A percentile compares a stretch with the other conserved stretches of the same genome.
Evolutionary conservation across 1,139 yeast genomes (phyloP).

Genomic region (Protomyces gravidus): DNA sequence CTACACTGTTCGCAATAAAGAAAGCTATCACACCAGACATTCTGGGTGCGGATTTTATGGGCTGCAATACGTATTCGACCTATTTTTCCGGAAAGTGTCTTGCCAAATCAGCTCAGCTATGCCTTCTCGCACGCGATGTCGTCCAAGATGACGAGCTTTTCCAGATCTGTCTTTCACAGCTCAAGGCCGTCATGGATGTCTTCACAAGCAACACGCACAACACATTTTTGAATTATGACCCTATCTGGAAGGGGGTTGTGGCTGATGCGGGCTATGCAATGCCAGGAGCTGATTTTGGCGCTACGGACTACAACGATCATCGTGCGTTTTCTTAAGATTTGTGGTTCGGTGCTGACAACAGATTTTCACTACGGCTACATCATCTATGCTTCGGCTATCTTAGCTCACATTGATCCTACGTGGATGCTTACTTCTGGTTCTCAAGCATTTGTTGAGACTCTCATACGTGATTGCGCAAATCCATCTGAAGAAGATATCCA

Average conservation of each 20-base stretch:
- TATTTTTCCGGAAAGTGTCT: conserved; percentile 65
- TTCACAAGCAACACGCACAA: conserved; percentile 52
- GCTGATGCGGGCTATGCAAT: conserved; percentile 50
- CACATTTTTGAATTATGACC: conserved; percentile 65
- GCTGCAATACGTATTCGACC: conserved; percentile 46
- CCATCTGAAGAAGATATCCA: conserved; percentile 56
- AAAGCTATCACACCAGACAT: conserved; percentile 1
- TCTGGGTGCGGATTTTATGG: neutral
- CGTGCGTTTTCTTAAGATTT: conserved; percentile 40
- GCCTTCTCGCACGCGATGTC: conserved; percentile 59
- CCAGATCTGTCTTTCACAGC: neutral
- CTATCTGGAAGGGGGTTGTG: conserved; percentile 61
- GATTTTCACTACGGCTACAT: conserved; percentile 74
- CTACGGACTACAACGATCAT: conserved; percentile 62
- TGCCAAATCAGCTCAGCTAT: conserved; percentile 68
- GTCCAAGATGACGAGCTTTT: conserved; percentile 44
- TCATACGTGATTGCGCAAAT: conserved; percentile 72
- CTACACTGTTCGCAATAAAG: neutral
- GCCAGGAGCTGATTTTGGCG: conserved; percentile 57
- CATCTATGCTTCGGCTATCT: conserved; percentile 71
- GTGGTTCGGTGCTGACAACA: conserved; percentile 37
- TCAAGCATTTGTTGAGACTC: conserved; percentile 59
- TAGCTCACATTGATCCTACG: conserved; percentile 59
- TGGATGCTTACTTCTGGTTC: conserved; percentile 52
- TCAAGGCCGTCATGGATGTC: conserved; percentile 50